These are phyloP conservation scores for Trebouxiophyceae sp. DNA, from an alignment of 163 green algal genomes.

Conservation along the genomic window DNA sequence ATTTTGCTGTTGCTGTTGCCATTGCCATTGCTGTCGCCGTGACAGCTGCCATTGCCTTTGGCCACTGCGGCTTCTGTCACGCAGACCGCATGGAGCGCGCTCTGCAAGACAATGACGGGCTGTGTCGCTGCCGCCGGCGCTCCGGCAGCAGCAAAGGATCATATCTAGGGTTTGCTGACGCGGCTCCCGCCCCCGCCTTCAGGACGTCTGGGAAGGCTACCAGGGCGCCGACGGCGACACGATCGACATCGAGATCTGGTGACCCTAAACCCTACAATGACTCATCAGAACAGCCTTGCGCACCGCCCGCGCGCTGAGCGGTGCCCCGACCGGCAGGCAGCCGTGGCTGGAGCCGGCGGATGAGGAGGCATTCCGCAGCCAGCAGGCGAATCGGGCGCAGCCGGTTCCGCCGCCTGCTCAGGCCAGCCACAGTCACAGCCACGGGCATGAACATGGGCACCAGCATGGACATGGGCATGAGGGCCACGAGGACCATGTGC, in stretches of 20 bases:
- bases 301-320: too few species aligned
- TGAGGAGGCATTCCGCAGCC: constrained; percentile 20
- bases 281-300: too few species aligned
- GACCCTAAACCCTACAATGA: background rate
- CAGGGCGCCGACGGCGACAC: background rate
- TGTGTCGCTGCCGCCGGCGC: too few species aligned
- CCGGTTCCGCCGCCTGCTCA: background rate
- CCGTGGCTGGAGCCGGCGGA: constrained; percentile 28
- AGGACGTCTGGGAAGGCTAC: constrained; percentile 18
- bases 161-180: too few species aligned
- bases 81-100: too few species aligned
- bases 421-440: constrained; percentile 10
- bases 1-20: too few species aligned
- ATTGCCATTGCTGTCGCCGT: too few species aligned
- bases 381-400: constrained; percentile 7
- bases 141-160: too few species aligned
- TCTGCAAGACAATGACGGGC: too few species aligned
- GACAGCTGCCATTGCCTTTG: too few species aligned
- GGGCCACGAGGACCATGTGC: constrained; percentile 3
- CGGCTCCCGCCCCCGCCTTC: constrained; percentile 1
- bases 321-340: too few species aligned
- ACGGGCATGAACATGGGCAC: constrained; percentile 17
- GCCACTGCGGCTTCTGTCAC: too few species aligned
- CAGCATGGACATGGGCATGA: constrained; percentile 15
- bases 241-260: constrained; percentile 6